phyloP scores from a whole-genome alignment of 2,329 filamentous ascomycete genomes.

The Blumeriella jaapii region DNA sequence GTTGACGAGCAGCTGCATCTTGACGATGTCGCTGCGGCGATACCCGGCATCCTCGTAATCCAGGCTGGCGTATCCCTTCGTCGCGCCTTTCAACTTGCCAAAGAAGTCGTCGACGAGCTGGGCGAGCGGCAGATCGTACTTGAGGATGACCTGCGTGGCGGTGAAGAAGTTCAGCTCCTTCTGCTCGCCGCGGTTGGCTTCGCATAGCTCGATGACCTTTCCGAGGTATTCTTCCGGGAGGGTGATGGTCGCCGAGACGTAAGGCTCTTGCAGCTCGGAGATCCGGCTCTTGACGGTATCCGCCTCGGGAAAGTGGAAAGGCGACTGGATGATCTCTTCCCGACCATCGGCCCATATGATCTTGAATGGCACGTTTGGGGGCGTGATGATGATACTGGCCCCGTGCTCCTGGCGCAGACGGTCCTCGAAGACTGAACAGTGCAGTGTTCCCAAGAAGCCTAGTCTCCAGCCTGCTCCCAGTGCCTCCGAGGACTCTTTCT shows the following conservation, averaged over 20 bases:
- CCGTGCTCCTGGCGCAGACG: constrained; percentile 89
- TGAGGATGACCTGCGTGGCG: constrained; percentile 82
- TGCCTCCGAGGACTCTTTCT: constrained; percentile 90
- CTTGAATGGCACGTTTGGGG: constrained; percentile 87
- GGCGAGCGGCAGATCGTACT: constrained; percentile 78
- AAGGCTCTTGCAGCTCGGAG: constrained; percentile 57
- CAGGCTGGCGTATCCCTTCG: constrained; percentile 89
- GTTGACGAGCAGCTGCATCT: constrained; percentile 88
- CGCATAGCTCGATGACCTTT: constrained; percentile 89
- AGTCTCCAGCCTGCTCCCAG: constrained; percentile 88
- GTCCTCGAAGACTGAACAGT: constrained; percentile 99
- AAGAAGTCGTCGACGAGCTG: constrained; percentile 96
- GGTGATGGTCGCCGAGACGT: constrained; percentile 74
- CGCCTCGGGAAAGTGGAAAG: constrained; percentile 71
- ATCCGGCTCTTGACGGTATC: constrained; percentile 43
- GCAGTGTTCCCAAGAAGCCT: constrained; percentile 89
- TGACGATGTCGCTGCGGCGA: constrained; percentile 67
- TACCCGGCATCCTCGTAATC: constrained; percentile 96
- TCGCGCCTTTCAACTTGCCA: constrained; percentile 85
- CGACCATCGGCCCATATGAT: constrained; percentile 67
- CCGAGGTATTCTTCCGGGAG: constrained; percentile 90
- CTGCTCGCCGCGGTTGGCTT: constrained; percentile 78
- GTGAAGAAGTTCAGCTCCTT: constrained; percentile 86
- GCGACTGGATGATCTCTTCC: constrained; percentile 72
- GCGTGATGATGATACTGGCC: constrained; percentile 90